Evolutionary conservation across 495 filamentous ascomycete genomes (phyloP).

Genomic region (Mycothermus thermophilus): DNA sequence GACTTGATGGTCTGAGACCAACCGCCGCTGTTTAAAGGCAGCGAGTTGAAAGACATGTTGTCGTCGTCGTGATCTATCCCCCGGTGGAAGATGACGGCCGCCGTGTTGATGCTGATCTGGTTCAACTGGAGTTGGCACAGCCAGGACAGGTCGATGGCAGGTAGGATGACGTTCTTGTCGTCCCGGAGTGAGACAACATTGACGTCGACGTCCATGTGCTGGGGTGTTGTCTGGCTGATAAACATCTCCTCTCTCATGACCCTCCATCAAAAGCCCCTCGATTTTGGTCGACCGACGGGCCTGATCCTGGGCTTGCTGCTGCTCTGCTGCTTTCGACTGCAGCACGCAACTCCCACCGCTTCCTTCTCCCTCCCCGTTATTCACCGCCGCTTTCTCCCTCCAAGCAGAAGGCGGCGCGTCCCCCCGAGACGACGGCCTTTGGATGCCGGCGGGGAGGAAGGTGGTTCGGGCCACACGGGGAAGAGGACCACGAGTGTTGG

Average conservation of each 20-base stretch:
- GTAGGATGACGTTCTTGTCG: constrained; percentile 1
- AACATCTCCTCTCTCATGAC: too few relatives aligned
- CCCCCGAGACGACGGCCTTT: too few relatives aligned
- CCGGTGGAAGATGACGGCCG: constrained; percentile 1
- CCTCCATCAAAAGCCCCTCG: too few relatives aligned
- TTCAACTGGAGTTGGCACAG: constrained; percentile 1
- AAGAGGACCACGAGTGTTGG: too few relatives aligned
- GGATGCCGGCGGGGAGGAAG: too few relatives aligned
- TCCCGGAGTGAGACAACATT: constrained; percentile 1
- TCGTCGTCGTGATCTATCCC: too few relatives aligned
- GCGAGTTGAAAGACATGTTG: constrained; percentile 5
- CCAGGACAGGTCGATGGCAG: too few relatives aligned
- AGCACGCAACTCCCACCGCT: constrained; percentile 3
- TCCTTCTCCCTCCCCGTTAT: neutral
- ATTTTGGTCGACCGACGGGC: too few relatives aligned
- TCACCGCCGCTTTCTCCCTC: constrained; percentile 6
- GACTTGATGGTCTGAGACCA: constrained; percentile 2
- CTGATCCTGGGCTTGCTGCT: neutral
- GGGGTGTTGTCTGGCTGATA: constrained; percentile 9
- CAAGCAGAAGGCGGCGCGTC: too few relatives aligned
- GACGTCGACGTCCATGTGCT: too few relatives aligned
- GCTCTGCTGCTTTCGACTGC: neutral
- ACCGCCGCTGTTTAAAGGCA: constrained; percentile 1
- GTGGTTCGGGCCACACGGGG: constrained; percentile 1
- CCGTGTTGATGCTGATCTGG: constrained; percentile 3